These are phyloP conservation scores for Kwoniella sp. DNA, from an alignment of 768 basidiomycete genomes.

Conservation along the genomic window DNA sequence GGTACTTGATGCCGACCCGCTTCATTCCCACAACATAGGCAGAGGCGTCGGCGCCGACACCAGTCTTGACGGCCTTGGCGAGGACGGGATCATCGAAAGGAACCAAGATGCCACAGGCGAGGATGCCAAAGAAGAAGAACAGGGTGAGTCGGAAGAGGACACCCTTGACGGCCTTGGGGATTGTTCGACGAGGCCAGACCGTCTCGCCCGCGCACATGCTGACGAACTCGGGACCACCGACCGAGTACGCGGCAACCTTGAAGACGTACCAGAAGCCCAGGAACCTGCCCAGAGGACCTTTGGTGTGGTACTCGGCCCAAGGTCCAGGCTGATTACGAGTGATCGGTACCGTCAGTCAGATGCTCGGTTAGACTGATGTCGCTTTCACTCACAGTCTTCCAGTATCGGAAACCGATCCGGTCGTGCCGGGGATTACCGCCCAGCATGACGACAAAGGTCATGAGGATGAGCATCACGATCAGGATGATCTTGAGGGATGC, in stretches of 20 bases:
- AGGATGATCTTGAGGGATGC: slow-evolving; percentile 7
- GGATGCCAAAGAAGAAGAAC: slow-evolving; percentile 11
- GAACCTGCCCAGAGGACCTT: slow-evolving; percentile 2
- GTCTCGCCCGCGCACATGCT: slow-evolving; percentile 10
- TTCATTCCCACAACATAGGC: slow-evolving; percentile 12
- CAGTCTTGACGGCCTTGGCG: neutral
- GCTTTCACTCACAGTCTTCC: slow-evolving; percentile 2
- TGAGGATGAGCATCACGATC: slow-evolving; percentile 7
- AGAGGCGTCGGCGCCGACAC: slow-evolving; percentile 8
- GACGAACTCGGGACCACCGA: slow-evolving; percentile 11
- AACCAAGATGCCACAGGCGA: slow-evolving; percentile 8
- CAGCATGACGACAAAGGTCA: slow-evolving; percentile 8
- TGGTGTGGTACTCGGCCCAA: slow-evolving; percentile 5
- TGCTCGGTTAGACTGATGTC: neutral
- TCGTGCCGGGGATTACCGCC: slow-evolving; percentile 12
- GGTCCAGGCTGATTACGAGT: slow-evolving; percentile 3
- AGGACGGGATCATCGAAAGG: slow-evolving; percentile 4
- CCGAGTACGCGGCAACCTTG: slow-evolving; percentile 12
- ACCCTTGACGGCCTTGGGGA: slow-evolving; percentile 7
- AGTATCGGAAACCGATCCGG: slow-evolving; percentile 13
- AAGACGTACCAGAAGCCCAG: slow-evolving; percentile 12
- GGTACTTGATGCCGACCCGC: slow-evolving; percentile 3
- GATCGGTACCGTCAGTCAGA: neutral
- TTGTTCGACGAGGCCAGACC: neutral
- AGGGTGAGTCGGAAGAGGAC: slow-evolving; percentile 9